Evolutionary conservation across 2,329 filamentous ascomycete genomes (phyloP).

Genomic region (Helicocarpus griseus): DNA sequence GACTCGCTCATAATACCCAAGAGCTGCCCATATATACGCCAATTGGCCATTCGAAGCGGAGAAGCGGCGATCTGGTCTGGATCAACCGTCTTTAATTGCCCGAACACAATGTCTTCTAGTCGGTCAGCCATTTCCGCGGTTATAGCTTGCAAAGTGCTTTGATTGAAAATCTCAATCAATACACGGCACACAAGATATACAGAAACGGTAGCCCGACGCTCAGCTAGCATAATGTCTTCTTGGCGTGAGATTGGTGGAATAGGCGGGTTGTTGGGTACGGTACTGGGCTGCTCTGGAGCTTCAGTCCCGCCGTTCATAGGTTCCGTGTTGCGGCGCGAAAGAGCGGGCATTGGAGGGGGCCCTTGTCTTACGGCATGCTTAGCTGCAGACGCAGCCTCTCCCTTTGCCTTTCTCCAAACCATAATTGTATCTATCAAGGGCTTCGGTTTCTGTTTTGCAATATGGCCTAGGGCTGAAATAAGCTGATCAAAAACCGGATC

Average conservation of each 20-base stretch:
- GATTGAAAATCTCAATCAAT: conserved; percentile 83
- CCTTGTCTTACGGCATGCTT: conserved; percentile 30
- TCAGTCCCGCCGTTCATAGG: conserved; percentile 44
- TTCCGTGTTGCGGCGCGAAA: conserved; percentile 66
- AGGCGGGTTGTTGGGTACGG: conserved; percentile 17
- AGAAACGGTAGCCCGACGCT: conserved; percentile 84
- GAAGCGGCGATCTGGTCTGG: conserved; percentile 62
- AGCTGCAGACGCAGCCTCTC: conserved; percentile 70
- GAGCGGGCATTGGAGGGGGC: conserved; percentile 32
- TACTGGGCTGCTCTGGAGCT: conserved; percentile 21
- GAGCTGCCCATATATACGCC: conserved; percentile 86
- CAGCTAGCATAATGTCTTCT: conserved; percentile 66
- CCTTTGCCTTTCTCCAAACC: conserved; percentile 95
- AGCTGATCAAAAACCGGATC: conserved; percentile 89
- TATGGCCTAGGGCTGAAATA: conserved; percentile 85
- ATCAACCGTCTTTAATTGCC: conserved; percentile 83
- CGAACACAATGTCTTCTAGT: conserved; percentile 89
- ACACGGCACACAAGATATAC: conserved; percentile 94
- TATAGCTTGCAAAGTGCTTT: conserved; percentile 73
- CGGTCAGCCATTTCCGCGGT: conserved; percentile 89
- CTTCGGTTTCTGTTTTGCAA: conserved; percentile 88
- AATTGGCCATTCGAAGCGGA: conserved; percentile 81
- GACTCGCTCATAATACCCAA: conserved; percentile 94
- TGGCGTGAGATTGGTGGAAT: conserved; percentile 42
- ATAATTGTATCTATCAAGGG: conserved; percentile 95